Base-by-base conservation (phyloP, 768 basidiomycete genomes). In the Suillus fuscotomentosus region DNA sequence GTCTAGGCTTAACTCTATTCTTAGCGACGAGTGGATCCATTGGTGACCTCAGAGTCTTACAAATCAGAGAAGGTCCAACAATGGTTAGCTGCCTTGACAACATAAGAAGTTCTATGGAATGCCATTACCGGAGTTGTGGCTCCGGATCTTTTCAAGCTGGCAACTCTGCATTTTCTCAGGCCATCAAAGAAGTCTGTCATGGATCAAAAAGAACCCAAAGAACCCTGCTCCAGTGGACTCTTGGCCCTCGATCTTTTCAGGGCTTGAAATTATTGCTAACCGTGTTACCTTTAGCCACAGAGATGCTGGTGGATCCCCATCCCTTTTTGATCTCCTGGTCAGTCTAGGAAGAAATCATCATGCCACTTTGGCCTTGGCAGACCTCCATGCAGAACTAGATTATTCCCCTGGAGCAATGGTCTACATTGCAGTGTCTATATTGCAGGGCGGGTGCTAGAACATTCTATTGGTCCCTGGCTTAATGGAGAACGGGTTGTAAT, bases 381-480 rank as follows among this genome's bases (percentile, higher is more conserved):
- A 64, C 34, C 3, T 66, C 5, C 2, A 20, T 6, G 43, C 38
- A 0, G 39, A 64, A 10, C 36, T 66, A 8, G 34, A 36, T 15
- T 66, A 66, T 57, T 24, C 20, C 13, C 63, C 54, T 13, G 62
- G 65, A 2, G 63, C 65, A 14, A 31, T 56, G 39, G 36, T 63
- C 3, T n/a, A n/a, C n/a, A n/a, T n/a, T n/a, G n/a, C n/a, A n/a
- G n/a, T n/a, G n/a, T n/a, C n/a, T 48, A n/a, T 7, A 47, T 66
- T 8, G 13, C 53, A 15, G 62, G 65, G 2, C 41, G 11, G 3
- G 15, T 64, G 15, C 51, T 63, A 2, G 22, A 34, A 13, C 62
- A 66, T 27, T 27, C 27, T 27, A 3, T 27, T 27, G 27, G 27
- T 27, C 27, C 27, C 27, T 27, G 27, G 27, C 15, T 14, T 5